These are phyloP conservation scores for Scheffersomyces stipitis DNA, from an alignment of 805 yeast species.

Conservation along the genomic window DNA sequence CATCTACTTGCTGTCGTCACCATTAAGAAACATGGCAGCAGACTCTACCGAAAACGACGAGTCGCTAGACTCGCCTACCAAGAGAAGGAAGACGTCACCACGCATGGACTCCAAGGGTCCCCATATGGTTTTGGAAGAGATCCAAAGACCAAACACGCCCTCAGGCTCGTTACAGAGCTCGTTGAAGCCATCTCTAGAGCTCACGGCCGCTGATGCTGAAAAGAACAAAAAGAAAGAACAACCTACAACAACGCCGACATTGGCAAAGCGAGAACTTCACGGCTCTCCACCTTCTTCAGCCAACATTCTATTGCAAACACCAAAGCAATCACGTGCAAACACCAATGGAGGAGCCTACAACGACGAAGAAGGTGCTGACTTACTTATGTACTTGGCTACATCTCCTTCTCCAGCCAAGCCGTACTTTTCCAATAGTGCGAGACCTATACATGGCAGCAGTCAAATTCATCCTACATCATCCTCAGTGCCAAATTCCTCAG, in stretches of 20 bases:
- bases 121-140: slow-evolving; percentile 31
- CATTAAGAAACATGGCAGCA: slow-evolving; percentile 24
- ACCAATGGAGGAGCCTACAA: slow-evolving; percentile 21
- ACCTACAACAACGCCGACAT: slow-evolving; percentile 14
- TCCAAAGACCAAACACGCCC: slow-evolving; percentile 27
- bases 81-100: slow-evolving; percentile 14
- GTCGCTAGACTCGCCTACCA: slow-evolving; percentile 32
- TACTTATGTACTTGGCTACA: slow-evolving; percentile 77
- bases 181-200: slow-evolving; percentile 10
- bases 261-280: slow-evolving; percentile 11
- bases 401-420: slow-evolving; percentile 70
- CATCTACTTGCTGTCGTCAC: slow-evolving; percentile 35
- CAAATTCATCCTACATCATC: slow-evolving; percentile 5
- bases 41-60: slow-evolving; percentile 10
- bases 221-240: slow-evolving; percentile 2
- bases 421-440: slow-evolving; percentile 31
- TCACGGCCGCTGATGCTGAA: slow-evolving; percentile 4
- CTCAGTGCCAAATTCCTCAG: slow-evolving; percentile 29
- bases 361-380: slow-evolving; percentile 73
- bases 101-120: slow-evolving; percentile 6
- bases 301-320: slow-evolving; percentile 25
- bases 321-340: slow-evolving; percentile 30
- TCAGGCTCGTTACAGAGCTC: slow-evolving; percentile 12
- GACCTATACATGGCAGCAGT: slow-evolving; percentile 9
- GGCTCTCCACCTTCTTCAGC: slow-evolving; percentile 1